Percentiles rank a stretch among this genome's conserved stretches.
phyloP scores from a whole-genome alignment of 139 green algal genomes.

The Chlorokybus atmophyticus region DNA sequence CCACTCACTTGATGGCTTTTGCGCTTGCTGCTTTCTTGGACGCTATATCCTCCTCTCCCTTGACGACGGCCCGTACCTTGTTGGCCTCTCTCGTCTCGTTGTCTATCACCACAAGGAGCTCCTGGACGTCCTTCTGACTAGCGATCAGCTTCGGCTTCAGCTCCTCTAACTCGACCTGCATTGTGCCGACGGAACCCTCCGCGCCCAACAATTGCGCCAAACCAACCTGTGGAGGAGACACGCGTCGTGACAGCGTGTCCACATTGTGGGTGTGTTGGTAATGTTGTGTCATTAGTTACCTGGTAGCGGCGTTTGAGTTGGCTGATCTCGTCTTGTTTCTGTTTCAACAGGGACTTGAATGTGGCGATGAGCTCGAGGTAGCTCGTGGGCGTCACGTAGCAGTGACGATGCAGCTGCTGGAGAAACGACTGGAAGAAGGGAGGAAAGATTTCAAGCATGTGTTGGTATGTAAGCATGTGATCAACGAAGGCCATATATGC shows the following conservation, averaged over 20 bases:
- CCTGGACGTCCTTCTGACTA: conserved; percentile 34
- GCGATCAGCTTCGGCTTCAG: conserved; percentile 33
- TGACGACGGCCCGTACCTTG: conserved; percentile 27
- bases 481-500: too few species aligned
- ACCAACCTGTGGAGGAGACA: conserved; percentile 24
- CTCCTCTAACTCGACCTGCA: conserved; percentile 26
- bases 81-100: conserved; percentile 34
- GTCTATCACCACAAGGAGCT: conserved; percentile 32
- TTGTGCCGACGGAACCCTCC: conserved; percentile 12
- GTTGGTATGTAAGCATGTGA: too few species aligned
- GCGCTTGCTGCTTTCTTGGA: conserved; percentile 10
- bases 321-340: conserved; percentile 13
- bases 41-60: conserved; percentile 14
- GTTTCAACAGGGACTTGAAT: conserved; percentile 42
- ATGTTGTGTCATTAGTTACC: too few species aligned
- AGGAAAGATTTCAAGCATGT: too few species aligned
- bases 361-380: conserved; percentile 40
- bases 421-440: too few species aligned
- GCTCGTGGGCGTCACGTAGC: conserved; percentile 54
- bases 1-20: conserved; percentile 25
- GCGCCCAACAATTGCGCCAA: conserved; percentile 19
- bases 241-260: too few species aligned
- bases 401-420: conserved; percentile 30
- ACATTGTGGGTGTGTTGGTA: too few species aligned
- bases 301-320: conserved; percentile 4